phyloP scores from a whole-genome alignment of 495 filamentous ascomycete species.

The Cladorrhinum samala region DNA sequence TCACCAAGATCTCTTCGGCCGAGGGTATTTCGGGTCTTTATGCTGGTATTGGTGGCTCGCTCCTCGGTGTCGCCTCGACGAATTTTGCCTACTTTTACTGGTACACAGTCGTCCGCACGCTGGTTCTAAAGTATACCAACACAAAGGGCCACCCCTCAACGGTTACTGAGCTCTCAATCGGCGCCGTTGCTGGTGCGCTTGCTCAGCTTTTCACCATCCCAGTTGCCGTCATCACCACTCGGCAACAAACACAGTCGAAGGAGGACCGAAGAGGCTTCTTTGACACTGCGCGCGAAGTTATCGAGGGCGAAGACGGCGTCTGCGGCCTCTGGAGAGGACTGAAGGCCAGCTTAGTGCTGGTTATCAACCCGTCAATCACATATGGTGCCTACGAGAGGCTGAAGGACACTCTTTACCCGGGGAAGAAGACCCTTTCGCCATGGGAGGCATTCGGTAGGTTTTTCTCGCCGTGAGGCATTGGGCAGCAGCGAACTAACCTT shows the following conservation, averaged over 20 bases:
- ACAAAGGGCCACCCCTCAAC: constrained; percentile 66
- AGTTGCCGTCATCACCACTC: constrained; percentile 87
- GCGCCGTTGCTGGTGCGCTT: constrained; percentile 81
- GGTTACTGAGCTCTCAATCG: constrained; percentile 75
- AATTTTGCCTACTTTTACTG: constrained; percentile 99
- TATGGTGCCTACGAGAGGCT: constrained; percentile 95
- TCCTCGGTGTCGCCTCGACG: constrained; percentile 89
- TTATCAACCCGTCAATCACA: constrained; percentile 95
- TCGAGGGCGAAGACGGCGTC: constrained; percentile 85
- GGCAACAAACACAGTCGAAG: constrained; percentile 87
- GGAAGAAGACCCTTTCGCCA: constrained; percentile 67
- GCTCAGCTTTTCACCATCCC: constrained; percentile 97
- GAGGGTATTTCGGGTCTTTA: constrained; percentile 84
- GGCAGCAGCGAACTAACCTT: background rate
- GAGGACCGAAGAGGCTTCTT: constrained; percentile 78
- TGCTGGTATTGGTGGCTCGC: constrained; percentile 75
- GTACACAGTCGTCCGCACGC: constrained; percentile 81
- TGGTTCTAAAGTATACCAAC: constrained; percentile 68
- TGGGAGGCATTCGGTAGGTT: constrained; percentile 87
- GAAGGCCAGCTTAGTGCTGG: constrained; percentile 93
- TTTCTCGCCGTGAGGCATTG: background rate
- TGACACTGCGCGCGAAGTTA: constrained; percentile 83
- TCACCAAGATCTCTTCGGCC: constrained; percentile 74
- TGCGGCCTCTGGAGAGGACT: constrained; percentile 88
- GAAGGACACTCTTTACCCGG: constrained; percentile 70